Evolutionary conservation across 192 early-diverging fungal species (phyloP).

Genomic region (Linnemannia schmuckeri): DNA sequence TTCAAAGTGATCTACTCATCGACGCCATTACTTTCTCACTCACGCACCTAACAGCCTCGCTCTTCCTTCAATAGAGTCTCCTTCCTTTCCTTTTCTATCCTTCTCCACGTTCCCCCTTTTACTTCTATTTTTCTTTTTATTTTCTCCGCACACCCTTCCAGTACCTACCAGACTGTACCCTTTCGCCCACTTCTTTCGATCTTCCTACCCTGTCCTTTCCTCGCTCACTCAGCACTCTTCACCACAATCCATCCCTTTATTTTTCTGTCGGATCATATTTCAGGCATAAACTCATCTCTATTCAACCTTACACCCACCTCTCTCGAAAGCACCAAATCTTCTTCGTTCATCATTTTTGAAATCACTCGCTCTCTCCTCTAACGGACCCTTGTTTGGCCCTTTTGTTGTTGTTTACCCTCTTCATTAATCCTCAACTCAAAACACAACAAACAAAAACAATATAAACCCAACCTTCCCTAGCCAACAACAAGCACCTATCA

Average conservation of each 20-base stretch:
- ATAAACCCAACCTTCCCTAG: too few species aligned
- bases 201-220: background rate
- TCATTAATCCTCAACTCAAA: background rate
- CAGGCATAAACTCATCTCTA: background rate
- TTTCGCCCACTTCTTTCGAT: background rate
- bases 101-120: background rate
- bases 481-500: constrained; percentile 6
- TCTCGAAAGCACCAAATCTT: too few species aligned
- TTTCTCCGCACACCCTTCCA: background rate
- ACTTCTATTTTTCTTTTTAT: background rate
- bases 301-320: background rate
- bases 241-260: too few species aligned
- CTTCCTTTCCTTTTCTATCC: background rate
- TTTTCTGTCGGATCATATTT: background rate
- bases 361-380: background rate
- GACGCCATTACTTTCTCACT: background rate
- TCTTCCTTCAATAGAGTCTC: background rate
- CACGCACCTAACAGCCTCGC: background rate
- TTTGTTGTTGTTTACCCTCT: background rate
- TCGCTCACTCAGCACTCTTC: background rate
- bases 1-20: background rate
- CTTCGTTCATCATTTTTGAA: too few species aligned
- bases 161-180: background rate
- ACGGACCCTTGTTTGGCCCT: background rate
- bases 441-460: background rate